These are phyloP conservation scores for Aspergillus uvarum DNA, from an alignment of 2,329 filamentous ascomycete species.

Conservation along the genomic window DNA sequence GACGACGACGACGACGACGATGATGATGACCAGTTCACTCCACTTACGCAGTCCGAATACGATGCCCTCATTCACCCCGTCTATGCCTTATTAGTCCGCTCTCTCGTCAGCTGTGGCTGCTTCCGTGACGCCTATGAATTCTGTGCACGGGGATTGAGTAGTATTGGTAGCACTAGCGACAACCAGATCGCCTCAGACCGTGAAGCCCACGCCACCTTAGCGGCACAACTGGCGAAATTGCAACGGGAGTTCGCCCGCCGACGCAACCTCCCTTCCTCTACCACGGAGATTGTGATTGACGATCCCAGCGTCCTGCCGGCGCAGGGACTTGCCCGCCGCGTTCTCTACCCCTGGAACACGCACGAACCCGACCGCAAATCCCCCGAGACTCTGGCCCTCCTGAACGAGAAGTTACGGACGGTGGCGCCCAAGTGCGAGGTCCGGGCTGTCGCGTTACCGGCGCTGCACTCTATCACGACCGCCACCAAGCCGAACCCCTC, in stretches of 20 bases:
- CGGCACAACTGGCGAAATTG: slow-evolving; percentile 30
- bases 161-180: slow-evolving; percentile 18
- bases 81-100: slow-evolving; percentile 38
- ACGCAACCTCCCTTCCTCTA: slow-evolving; percentile 4
- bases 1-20: slow-evolving; percentile 43
- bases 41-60: slow-evolving; percentile 36
- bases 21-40: slow-evolving; percentile 36
- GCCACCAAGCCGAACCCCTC: not conserved
- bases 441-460: slow-evolving; percentile 70
- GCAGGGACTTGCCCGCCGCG: slow-evolving; percentile 48
- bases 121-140: slow-evolving; percentile 44
- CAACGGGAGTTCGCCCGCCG: slow-evolving; percentile 27
- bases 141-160: slow-evolving; percentile 32
- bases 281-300: slow-evolving; percentile 17
- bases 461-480: slow-evolving; percentile 53
- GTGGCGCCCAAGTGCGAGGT: slow-evolving; percentile 83
- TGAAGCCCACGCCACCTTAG: slow-evolving; percentile 17
- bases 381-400: slow-evolving; percentile 57
- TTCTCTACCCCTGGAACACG: slow-evolving; percentile 64
- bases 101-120: slow-evolving; percentile 40
- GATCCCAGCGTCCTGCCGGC: slow-evolving; percentile 33
- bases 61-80: slow-evolving; percentile 37
- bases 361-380: slow-evolving; percentile 60
- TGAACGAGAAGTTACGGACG: slow-evolving; percentile 68
- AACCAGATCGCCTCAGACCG: slow-evolving; percentile 9